phyloP scores from a whole-genome alignment of 1,284 basidiomycete genomes.

The Cutaneotrichosporon curvatum region DNA sequence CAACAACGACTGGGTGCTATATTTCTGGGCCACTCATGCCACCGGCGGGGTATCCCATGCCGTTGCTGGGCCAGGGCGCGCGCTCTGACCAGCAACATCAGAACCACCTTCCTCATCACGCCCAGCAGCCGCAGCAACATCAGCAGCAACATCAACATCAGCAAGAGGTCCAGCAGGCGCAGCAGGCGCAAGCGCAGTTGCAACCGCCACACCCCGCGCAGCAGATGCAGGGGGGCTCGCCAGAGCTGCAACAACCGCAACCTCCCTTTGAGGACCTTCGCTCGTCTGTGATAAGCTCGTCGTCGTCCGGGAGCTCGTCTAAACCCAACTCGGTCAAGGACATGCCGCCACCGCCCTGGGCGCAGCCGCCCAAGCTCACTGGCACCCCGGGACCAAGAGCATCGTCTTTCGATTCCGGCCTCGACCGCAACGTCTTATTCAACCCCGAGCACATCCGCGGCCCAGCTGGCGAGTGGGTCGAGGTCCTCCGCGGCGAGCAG shows the following conservation, averaged over 20 bases:
- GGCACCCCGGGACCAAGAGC: slow-evolving; percentile 18
- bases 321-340: slow-evolving; percentile 8
- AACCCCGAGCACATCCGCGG: slow-evolving; percentile 15
- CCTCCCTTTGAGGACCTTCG: neutral
- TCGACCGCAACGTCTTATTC: slow-evolving; percentile 17
- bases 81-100: neutral
- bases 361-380: slow-evolving; percentile 24
- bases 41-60: slow-evolving; percentile 16
- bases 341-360: slow-evolving; percentile 31
- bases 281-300: slow-evolving; percentile 14
- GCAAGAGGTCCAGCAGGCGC: slow-evolving; percentile 6
- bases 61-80: neutral
- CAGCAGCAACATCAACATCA: neutral
- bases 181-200: neutral
- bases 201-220: slow-evolving; percentile 4
- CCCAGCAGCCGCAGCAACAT: no score
- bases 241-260: neutral
- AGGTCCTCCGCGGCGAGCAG: slow-evolving; percentile 38
- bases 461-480: slow-evolving; percentile 27
- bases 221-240: neutral
- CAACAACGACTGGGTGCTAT: slow-evolving; percentile 27
- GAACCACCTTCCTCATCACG: no score
- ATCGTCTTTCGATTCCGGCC: slow-evolving; percentile 27
- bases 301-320: slow-evolving; percentile 10
- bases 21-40: slow-evolving; percentile 33